These are phyloP conservation scores for Populus pruinosa DNA, from an alignment of 345 rosid genomes.

Conservation along the genomic window DNA sequence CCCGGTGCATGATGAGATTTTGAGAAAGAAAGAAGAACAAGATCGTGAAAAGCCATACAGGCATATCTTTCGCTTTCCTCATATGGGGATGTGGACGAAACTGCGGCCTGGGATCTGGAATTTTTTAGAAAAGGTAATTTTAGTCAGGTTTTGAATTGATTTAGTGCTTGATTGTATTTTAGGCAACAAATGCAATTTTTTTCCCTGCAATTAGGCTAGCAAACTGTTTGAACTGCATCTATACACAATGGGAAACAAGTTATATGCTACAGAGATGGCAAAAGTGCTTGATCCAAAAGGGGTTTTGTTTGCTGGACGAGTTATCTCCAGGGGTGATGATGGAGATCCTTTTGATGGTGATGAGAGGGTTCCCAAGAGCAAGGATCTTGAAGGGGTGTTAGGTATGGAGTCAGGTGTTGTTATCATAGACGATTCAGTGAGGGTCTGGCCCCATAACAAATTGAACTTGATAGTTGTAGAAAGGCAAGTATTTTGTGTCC, in stretches of 20 bases:
- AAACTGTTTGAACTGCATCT: constrained; percentile 89
- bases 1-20: constrained; percentile 70
- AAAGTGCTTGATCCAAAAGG: constrained; percentile 94
- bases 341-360: constrained; percentile 77
- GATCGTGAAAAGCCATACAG: constrained; percentile 82
- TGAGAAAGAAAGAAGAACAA: constrained; percentile 92
- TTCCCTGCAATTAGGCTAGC: constrained; percentile 58
- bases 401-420: constrained; percentile 98
- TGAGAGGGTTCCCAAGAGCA: constrained; percentile 86
- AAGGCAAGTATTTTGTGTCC: constrained; percentile 42
- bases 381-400: constrained; percentile 98
- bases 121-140: constrained; percentile 77
- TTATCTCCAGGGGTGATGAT: constrained; percentile 95
- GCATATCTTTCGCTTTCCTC: constrained; percentile 83
- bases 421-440: constrained; percentile 90
- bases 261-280: constrained; percentile 99
- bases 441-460: constrained; percentile 97
- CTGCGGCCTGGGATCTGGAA: constrained; percentile 97
- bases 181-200: constrained; percentile 9
- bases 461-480: constrained; percentile 90
- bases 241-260: constrained; percentile 98
- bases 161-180: not conserved
- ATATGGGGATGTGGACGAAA: constrained; percentile 99
- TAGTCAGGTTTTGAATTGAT: not conserved
- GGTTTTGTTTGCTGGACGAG: constrained; percentile 83